A percentile compares a stretch with the other conserved stretches of the same genome.
Conservation (phyloP, 129 eudicot genomes). For the Tagetes erecta region DNA sequence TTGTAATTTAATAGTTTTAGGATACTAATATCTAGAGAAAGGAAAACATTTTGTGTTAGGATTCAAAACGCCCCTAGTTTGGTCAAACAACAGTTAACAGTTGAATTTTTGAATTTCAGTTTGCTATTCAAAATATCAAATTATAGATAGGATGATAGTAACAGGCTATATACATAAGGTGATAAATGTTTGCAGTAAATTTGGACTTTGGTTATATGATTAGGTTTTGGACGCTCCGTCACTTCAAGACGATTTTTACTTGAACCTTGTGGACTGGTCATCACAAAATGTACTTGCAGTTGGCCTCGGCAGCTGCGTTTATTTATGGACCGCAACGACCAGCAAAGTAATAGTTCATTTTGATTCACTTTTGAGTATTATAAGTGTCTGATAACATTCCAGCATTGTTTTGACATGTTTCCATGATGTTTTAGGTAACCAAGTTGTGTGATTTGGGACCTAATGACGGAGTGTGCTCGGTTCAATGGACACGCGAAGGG, state of each 20-base stretch:
- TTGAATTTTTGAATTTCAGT: not conserved
- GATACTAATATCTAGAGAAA: not conserved
- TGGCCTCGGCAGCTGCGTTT: conserved; percentile 94
- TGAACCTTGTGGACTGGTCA: conserved; percentile 99
- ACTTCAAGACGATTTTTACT: conserved; percentile 97
- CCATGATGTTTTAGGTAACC: conserved; percentile 60
- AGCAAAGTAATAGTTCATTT: conserved; percentile 64
- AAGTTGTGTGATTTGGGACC: conserved; percentile 97
- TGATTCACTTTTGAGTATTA: not conserved
- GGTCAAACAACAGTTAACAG: not conserved
- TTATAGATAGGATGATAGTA: too few relatives aligned
- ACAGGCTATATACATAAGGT: too few relatives aligned
- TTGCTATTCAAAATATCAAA: too few relatives aligned
- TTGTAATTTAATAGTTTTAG: too few relatives aligned
- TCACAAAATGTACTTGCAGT: conserved; percentile 98
- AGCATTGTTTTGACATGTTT: not conserved
- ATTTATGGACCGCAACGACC: conserved; percentile 95
- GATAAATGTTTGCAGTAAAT: too few relatives aligned
- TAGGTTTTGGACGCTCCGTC: conserved; percentile 97
- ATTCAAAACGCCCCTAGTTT: not conserved
- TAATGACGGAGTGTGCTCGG: conserved; percentile 85
- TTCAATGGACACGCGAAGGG: conserved; percentile 99
- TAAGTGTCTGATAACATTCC: not conserved
- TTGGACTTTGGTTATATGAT: not conserved
- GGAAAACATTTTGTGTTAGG: too few relatives aligned